Evolutionary conservation across 352 stramenopile species (phyloP).

Genomic region (Elongisporangium anandrum): DNA sequence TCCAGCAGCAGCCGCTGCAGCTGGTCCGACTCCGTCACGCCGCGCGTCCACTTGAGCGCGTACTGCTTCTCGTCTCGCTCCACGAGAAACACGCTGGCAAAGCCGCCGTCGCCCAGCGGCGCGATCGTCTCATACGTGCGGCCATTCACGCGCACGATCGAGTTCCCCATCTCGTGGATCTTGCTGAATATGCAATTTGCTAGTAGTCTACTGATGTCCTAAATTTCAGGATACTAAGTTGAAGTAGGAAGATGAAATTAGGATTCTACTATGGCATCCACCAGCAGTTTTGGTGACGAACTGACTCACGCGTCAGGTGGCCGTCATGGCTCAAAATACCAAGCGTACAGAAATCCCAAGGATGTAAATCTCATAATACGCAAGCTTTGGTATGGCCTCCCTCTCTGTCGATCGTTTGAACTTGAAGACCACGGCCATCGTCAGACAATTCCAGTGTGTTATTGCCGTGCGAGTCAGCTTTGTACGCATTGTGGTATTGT

Average conservation of each 20-base stretch:
- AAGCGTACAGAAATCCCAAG: too few species aligned
- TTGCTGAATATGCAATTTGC: not conserved
- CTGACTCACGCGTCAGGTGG: too few species aligned
- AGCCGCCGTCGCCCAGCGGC: constrained; percentile 63
- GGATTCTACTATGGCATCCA: too few species aligned
- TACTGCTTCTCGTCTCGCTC: constrained; percentile 24
- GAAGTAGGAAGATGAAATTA: not conserved
- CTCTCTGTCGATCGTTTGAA: too few species aligned
- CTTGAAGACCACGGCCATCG: too few species aligned
- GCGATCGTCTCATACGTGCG: constrained; percentile 44
- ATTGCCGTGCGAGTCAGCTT: too few species aligned
- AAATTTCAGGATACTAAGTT: not conserved
- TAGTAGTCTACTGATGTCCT: not conserved
- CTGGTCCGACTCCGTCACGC: constrained; percentile 46
- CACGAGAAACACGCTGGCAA: constrained; percentile 61
- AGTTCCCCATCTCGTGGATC: constrained; percentile 50
- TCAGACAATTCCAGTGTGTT: too few species aligned
- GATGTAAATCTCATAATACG: too few species aligned
- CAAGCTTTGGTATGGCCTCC: too few species aligned
- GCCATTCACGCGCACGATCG: constrained; percentile 53
- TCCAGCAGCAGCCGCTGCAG: constrained; percentile 60
- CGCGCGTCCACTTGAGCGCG: constrained; percentile 68
- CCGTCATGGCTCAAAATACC: too few species aligned
- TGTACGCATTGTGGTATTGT: too few species aligned
- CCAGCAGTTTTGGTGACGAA: too few species aligned